phyloP scores from a whole-genome alignment of 2,329 filamentous ascomycete genomes.

The Dactylellina sp. region DNA sequence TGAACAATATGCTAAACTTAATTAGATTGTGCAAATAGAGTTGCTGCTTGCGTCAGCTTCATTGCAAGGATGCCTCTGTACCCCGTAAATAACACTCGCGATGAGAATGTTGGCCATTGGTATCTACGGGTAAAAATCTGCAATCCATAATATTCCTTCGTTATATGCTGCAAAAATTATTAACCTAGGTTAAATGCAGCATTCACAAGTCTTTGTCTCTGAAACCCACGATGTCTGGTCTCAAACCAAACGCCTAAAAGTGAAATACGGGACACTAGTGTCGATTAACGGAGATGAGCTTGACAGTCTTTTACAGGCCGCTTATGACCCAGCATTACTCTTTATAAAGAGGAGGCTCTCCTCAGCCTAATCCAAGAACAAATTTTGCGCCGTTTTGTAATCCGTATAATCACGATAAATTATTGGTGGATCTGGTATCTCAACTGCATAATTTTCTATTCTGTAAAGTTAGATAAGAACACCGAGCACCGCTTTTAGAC shows the following conservation, averaged over 20 bases:
- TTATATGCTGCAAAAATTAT: neutral
- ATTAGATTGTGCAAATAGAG: slow-evolving; percentile 38
- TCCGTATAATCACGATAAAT: neutral
- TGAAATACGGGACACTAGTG: slow-evolving; percentile 40
- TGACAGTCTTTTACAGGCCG: slow-evolving; percentile 39
- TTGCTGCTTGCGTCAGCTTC: slow-evolving; percentile 43
- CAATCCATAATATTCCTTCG: neutral
- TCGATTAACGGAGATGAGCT: slow-evolving; percentile 39
- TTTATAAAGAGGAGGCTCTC: slow-evolving; percentile 46
- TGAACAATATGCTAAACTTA: neutral
- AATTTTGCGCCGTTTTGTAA: no score
- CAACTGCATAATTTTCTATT: no score
- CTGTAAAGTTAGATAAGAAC: no score
- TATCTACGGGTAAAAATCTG: slow-evolving; percentile 31
- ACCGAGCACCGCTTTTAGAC: no score
- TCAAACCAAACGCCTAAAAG: slow-evolving; percentile 38
- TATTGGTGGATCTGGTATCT: no score
- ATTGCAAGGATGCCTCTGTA: slow-evolving; percentile 41
- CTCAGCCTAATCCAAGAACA: neutral
- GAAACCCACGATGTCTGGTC: slow-evolving; percentile 42
- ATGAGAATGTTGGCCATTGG: slow-evolving; percentile 49
- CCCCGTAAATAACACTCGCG: slow-evolving; percentile 52
- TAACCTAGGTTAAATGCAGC: slow-evolving; percentile 17
- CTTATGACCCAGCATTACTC: slow-evolving; percentile 8
- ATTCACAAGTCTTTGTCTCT: slow-evolving; percentile 47